Base-by-base conservation (phyloP, 768 basidiomycete species). In the Tricholoma flavovirens region DNA sequence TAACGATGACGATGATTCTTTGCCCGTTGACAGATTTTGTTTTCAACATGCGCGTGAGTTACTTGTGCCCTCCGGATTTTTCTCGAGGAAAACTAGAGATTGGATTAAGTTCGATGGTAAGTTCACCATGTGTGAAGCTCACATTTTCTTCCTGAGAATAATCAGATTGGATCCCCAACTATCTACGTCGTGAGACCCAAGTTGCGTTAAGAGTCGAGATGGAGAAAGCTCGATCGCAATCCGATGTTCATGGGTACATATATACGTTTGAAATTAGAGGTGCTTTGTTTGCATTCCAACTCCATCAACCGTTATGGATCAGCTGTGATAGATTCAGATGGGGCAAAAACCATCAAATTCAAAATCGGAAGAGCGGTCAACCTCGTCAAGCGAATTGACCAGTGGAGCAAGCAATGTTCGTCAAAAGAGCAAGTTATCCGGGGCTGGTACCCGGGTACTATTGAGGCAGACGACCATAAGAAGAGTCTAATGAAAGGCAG, bases 331-430 rank as follows among this genome's bases (percentile, higher is more conserved):
- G 64, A 64, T 51, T 65, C 68, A 15, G 55, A 56, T 7, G 67
- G 66, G 7, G 69, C 68, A 1, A 67, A 74, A 32, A 69, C 75
- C 7, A 72, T 89, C 58, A 81, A 83, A 62, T 75, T 91, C 60
- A 92, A 93, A 75, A 87, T 92, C 22, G 92, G 91, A 14, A 81
- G 90, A 32, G 77, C 91, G 1, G 79, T 81, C 33, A 90, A 90
- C 66, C 77, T 91, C 21, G 79, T 76, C 29, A 86, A 85, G 62
- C 77, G 91, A 29, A 76, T 91, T 46, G 83, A 86, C 64, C 79
- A 93, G 62, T 93, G 91, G 91, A 77, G 77, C 19, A 91, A 87
- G 62, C 88, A 90, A 62, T 93, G 91, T 57, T 81, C 81, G 4
- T 88, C 88, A 7, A 88, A 87, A 67, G 80, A 84, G 60, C 87